A percentile compares a stretch with the other conserved stretches of the same genome.
These are phyloP conservation scores for Ajuga chamaepitys DNA, from an alignment of 257 asterid species.

Conservation along the genomic window DNA sequence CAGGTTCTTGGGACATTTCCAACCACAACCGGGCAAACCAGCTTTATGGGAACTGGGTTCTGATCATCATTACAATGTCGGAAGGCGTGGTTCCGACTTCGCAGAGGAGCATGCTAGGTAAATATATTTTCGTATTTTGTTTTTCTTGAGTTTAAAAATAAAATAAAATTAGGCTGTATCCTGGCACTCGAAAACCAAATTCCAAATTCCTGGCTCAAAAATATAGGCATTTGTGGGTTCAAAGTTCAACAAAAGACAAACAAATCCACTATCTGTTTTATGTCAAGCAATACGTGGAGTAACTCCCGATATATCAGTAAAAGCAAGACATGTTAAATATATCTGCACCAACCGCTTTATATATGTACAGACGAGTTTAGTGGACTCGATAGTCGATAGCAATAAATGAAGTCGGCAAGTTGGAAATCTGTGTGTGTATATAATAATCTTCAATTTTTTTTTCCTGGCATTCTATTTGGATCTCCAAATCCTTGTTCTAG, in stretches of 20 bases:
- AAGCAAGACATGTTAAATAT: too few species aligned
- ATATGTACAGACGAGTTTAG: background rate
- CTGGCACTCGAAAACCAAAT: too few species aligned
- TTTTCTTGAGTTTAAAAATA: too few species aligned
- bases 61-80: conserved; percentile 66
- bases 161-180: too few species aligned
- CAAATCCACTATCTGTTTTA: too few species aligned
- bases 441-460: background rate
- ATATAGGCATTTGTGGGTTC: too few species aligned
- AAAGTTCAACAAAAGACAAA: too few species aligned
- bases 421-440: background rate
- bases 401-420: background rate
- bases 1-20: conserved; percentile 96
- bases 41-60: conserved; percentile 90
- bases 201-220: too few species aligned
- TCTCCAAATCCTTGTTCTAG: background rate
- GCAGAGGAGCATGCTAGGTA: conserved; percentile 56
- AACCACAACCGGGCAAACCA: conserved; percentile 78
- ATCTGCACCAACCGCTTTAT: background rate
- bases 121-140: too few species aligned
- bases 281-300: too few species aligned
- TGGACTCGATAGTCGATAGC: background rate
- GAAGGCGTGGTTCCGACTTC: conserved; percentile 51
- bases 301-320: too few species aligned
- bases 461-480: background rate